Conservation (phyloP, 345 rosid genomes). For the Ceriops tagal region DNA sequence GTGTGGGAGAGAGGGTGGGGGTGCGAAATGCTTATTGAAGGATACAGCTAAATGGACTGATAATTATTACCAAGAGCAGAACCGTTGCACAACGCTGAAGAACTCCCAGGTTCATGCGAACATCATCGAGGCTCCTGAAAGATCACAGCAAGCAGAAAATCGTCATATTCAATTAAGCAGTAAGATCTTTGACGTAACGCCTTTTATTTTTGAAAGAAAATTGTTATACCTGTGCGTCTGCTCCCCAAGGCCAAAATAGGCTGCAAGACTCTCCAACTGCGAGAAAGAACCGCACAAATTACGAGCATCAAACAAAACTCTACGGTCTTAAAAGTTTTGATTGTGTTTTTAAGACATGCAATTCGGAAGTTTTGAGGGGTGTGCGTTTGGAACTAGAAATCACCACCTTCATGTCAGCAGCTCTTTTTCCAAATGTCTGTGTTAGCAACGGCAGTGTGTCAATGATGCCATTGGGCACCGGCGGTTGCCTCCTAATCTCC, state of each 20-base stretch:
- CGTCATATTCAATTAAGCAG: no score
- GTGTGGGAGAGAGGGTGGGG: no score
- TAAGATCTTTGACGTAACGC: neutral
- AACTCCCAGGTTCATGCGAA: constrained; percentile 88
- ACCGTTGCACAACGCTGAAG: constrained; percentile 84
- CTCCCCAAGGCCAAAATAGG: constrained; percentile 78
- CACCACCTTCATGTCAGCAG: constrained; percentile 89
- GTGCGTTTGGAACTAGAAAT: neutral
- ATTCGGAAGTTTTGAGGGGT: neutral
- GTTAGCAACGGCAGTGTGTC: constrained; percentile 74
- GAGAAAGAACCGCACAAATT: neutral
- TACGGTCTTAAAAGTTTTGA: no score
- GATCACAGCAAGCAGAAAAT: constrained; percentile 8
- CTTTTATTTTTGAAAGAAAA: neutral
- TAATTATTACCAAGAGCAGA: constrained; percentile 68
- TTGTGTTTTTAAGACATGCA: no score
- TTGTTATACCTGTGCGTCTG: constrained; percentile 64
- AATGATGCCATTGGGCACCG: constrained; percentile 65
- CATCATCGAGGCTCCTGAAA: constrained; percentile 92
- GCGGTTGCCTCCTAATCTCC: constrained; percentile 57
- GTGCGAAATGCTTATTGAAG: neutral
- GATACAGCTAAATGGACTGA: neutral
- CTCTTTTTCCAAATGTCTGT: constrained; percentile 74
- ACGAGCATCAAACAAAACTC: neutral
- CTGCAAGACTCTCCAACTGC: constrained; percentile 83